Evolutionary conservation across 2,329 filamentous ascomycete species (phyloP).

Genomic region (Xylaria sp.): DNA sequence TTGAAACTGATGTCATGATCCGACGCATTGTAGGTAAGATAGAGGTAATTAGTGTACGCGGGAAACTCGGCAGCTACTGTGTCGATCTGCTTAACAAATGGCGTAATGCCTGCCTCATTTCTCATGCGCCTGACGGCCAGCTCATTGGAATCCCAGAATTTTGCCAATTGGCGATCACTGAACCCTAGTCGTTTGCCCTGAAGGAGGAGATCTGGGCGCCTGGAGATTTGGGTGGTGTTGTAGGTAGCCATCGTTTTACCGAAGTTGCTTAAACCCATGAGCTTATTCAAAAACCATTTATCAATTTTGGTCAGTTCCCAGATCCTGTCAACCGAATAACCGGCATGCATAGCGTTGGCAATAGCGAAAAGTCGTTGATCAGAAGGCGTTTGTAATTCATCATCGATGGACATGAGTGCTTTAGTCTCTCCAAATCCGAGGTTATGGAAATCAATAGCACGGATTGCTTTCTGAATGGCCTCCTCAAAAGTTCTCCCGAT

Average conservation of each 20-base stretch:
- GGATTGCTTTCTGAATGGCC: slow-evolving; percentile 97
- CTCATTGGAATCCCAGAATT: slow-evolving; percentile 94
- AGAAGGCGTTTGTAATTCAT: slow-evolving; percentile 94
- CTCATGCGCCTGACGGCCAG: slow-evolving; percentile 83
- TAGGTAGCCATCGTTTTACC: slow-evolving; percentile 76
- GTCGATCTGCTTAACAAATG: slow-evolving; percentile 97
- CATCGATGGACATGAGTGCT: slow-evolving; percentile 93
- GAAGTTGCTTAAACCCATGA: slow-evolving; percentile 91
- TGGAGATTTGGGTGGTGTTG: slow-evolving; percentile 66
- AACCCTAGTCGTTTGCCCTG: slow-evolving; percentile 94
- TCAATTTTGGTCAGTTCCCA: slow-evolving; percentile 99
- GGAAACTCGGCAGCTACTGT: slow-evolving; percentile 98
- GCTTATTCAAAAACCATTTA: slow-evolving; percentile 94
- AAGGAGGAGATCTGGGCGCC: slow-evolving; percentile 69
- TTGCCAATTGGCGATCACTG: slow-evolving; percentile 89
- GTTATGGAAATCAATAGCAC: slow-evolving; percentile 93
- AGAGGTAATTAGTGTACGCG: slow-evolving; percentile 92
- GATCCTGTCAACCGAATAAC: slow-evolving; percentile 94
- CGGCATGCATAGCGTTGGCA: slow-evolving; percentile 94
- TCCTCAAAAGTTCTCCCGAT: slow-evolving; percentile 97
- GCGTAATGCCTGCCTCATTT: slow-evolving; percentile 83
- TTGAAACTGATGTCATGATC: slow-evolving; percentile 84
- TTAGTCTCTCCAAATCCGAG: slow-evolving; percentile 91
- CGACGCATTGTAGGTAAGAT: slow-evolving; percentile 91
- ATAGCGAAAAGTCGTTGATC: slow-evolving; percentile 98